Evolutionary conservation across 1,284 basidiomycete species (phyloP).

Genomic region (Leccinum huronense): DNA sequence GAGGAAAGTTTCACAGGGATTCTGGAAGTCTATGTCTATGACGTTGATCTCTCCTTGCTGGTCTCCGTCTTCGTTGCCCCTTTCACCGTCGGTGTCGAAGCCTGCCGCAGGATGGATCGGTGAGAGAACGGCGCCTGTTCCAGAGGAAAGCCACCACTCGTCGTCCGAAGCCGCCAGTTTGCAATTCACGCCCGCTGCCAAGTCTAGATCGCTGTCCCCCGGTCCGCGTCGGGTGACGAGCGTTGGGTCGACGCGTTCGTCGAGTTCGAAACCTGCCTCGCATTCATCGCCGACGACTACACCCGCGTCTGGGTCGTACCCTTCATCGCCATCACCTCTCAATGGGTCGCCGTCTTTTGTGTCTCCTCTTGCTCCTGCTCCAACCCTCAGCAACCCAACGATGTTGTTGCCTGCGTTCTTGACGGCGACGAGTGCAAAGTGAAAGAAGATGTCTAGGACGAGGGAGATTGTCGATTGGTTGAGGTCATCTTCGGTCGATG

Average conservation of each 20-base stretch:
- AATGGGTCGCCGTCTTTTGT: neutral
- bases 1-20: slow-evolving; percentile 30
- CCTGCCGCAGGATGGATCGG: slow-evolving; percentile 3
- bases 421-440: slow-evolving; percentile 22
- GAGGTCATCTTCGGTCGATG: slow-evolving; percentile 28
- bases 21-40: slow-evolving; percentile 29
- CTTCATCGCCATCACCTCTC: slow-evolving; percentile 16
- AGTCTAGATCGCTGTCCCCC: slow-evolving; percentile 25
- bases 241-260: neutral
- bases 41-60: slow-evolving; percentile 24
- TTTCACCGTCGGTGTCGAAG: slow-evolving; percentile 18
- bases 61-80: slow-evolving; percentile 23
- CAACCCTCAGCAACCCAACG: slow-evolving; percentile 9
- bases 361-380: neutral
- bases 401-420: slow-evolving; percentile 27
- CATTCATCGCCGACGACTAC: neutral
- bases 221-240: slow-evolving; percentile 6
- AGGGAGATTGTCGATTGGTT: slow-evolving; percentile 32
- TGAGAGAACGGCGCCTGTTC: slow-evolving; percentile 1
- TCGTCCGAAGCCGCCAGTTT: neutral
- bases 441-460: slow-evolving; percentile 31
- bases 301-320: slow-evolving; percentile 14
- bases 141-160: neutral
- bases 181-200: slow-evolving; percentile 9
- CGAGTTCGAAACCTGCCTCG: too few species aligned